Evolutionary conservation across 495 filamentous ascomycete genomes (phyloP).

Genomic region (Penicillium bialowiezense): DNA sequence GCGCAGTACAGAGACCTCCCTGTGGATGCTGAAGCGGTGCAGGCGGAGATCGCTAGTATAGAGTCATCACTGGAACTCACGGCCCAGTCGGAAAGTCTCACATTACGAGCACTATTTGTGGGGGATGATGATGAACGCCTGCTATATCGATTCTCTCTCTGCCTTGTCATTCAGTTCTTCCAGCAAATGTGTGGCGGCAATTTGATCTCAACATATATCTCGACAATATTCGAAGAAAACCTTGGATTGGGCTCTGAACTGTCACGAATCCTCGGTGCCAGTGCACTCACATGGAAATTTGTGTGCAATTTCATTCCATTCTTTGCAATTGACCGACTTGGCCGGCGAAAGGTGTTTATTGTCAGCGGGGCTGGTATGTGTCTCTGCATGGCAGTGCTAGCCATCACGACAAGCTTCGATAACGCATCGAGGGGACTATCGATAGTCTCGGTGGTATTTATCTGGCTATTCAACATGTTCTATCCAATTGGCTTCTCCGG

Average conservation of each 20-base stretch:
- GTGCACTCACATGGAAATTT: slow-evolving; percentile 51
- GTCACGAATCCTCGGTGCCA: slow-evolving; percentile 29
- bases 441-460: slow-evolving; percentile 49
- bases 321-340: slow-evolving; percentile 51
- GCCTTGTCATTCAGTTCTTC: slow-evolving; percentile 41
- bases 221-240: slow-evolving; percentile 35
- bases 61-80: slow-evolving; percentile 35
- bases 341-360: slow-evolving; percentile 53
- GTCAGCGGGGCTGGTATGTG: slow-evolving; percentile 48
- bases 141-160: slow-evolving; percentile 32
- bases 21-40: slow-evolving; percentile 26
- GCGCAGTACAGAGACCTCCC: slow-evolving; percentile 30
- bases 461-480: slow-evolving; percentile 61
- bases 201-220: slow-evolving; percentile 31
- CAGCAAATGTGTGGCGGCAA: slow-evolving; percentile 42
- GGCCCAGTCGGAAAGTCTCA: not conserved
- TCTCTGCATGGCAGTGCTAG: slow-evolving; percentile 46
- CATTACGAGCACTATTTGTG: not conserved
- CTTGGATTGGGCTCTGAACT: slow-evolving; percentile 24
- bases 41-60: slow-evolving; percentile 37
- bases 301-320: slow-evolving; percentile 47
- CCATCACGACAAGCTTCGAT: slow-evolving; percentile 38
- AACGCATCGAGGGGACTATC: slow-evolving; percentile 11
- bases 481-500: slow-evolving; percentile 59
- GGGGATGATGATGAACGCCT: slow-evolving; percentile 24